phyloP scores from a whole-genome alignment of 2,329 filamentous ascomycete species.

The Catunica adiposa region DNA sequence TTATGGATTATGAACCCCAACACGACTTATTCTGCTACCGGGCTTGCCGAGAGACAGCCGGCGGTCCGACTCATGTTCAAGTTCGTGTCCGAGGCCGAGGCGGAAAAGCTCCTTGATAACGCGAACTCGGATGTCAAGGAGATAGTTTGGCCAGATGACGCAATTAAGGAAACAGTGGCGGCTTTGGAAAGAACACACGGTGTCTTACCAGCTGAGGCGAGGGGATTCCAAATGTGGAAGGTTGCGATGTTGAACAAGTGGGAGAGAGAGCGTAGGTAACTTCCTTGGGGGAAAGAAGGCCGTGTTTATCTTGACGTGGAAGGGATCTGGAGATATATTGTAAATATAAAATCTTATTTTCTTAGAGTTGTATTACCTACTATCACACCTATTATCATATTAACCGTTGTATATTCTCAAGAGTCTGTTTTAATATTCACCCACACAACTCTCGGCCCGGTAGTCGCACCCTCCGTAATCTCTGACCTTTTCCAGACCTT shows the following conservation, averaged over 20 bases:
- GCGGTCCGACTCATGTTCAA: conserved; percentile 40
- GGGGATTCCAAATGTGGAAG: conserved; percentile 47
- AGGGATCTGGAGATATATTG: too few species aligned
- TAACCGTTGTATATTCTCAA: too few species aligned
- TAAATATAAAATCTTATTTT: too few species aligned
- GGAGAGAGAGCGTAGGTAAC: conserved; percentile 1
- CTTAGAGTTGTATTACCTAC: too few species aligned
- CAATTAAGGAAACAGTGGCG: conserved; percentile 29
- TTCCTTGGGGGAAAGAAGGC: background rate
- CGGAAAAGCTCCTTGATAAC: conserved; percentile 32
- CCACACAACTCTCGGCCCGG: too few species aligned
- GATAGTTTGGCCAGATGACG: conserved; percentile 33
- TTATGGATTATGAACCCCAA: conserved; percentile 42
- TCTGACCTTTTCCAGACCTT: too few species aligned
- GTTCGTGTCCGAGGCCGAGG: conserved; percentile 26
- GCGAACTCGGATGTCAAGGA: conserved; percentile 43
- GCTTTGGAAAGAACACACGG: conserved; percentile 32
- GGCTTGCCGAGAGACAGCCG: conserved; percentile 18
- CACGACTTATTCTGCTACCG: conserved; percentile 34
- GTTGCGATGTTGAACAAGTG: conserved; percentile 47
- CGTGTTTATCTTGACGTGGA: too few species aligned
- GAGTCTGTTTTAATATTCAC: too few species aligned
- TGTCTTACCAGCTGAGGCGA: conserved; percentile 38
- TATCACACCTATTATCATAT: too few species aligned
- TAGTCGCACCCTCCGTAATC: too few species aligned